Evolutionary conservation across 1,284 basidiomycete species (phyloP), one percentile per base, ranked within the genome.

Genomic region (Leccinum fuscescens): DNA sequence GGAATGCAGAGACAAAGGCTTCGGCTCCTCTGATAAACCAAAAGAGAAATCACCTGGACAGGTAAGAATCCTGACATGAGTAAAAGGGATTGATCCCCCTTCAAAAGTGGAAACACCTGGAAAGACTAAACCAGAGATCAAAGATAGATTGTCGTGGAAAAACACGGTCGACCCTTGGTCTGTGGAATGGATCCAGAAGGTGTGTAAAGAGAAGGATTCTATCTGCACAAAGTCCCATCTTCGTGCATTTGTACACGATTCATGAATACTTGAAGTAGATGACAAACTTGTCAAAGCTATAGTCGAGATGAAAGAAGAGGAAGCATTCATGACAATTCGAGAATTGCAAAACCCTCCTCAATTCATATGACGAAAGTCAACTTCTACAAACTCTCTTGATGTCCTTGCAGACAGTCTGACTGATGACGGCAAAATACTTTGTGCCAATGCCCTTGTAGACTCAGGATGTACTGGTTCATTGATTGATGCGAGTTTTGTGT

Each of bases 191-290:
- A 49, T 49, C 3, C 11, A 27, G 15, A 27, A 12, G 3, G 48
- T 49, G 14, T 14, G 12, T 5, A 14, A 27, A 7, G 48, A 49
- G 7, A 49, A 27, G 7, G 48, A 49, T 6, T 7, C 9, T 4
- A 8, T 7, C 1, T 3, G 6, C 0, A 1, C 48, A 2, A 12
- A 24, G 14, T 6, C 5, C 8, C 48, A 49, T 2, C 22, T 49
- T 1, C 3, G 11, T 4, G 12, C 12, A 3, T 49, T 49, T 6
- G 24, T 49, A 6, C 48, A 49, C 6, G 3, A 49, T 0, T 7
- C 3, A 0, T 1, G 48, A n/a, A 3, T 0, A 3, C 3, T 12
- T 0, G 14, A 49, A 15, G 14, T 49, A 3, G 1, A 49, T 0
- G 0, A 22, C 2, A 1, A 27, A 0, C 6, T 49, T 0, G 12